Conservation (phyloP, 2,329 filamentous ascomycete species). For the Sporothrix pallida region DNA sequence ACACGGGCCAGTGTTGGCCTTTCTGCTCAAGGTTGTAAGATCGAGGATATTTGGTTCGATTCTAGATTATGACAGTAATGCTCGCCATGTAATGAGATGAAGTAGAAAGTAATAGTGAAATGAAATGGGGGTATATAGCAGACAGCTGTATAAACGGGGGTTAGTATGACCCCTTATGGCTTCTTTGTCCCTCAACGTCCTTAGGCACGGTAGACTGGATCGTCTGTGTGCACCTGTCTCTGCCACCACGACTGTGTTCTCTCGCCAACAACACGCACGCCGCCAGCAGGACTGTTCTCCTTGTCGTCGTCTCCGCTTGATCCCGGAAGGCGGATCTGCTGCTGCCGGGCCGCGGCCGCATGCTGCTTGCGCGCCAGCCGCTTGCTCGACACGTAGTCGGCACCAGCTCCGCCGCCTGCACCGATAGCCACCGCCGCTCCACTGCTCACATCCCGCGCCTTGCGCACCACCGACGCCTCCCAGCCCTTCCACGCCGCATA, state of each 20-base stretch:
- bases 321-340: constrained; percentile 58
- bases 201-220: constrained; percentile 29
- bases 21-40: background rate
- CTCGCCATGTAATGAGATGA: background rate
- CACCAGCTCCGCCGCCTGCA: constrained; percentile 37
- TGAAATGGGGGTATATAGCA: constrained; percentile 31
- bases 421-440: constrained; percentile 28
- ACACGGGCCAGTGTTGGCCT: background rate
- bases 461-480: constrained; percentile 61
- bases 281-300: constrained; percentile 38
- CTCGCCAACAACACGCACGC: constrained; percentile 60
- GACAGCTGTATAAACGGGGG: constrained; percentile 4
- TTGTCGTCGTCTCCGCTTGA: constrained; percentile 45
- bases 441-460: constrained; percentile 52
- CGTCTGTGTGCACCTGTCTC: constrained; percentile 51
- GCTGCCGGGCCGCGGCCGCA: constrained; percentile 52
- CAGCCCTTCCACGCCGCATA: constrained; percentile 66
- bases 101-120: constrained; percentile 5
- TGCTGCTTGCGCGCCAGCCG: constrained; percentile 42
- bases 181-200: background rate
- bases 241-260: constrained; percentile 57
- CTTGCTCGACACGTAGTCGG: constrained; percentile 40
- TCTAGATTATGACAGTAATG: background rate
- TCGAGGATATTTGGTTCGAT: background rate
- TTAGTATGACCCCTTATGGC: background rate